Evolutionary conservation across 176 grass and related monocot species (phyloP).

Genomic region (Oryza australiensis): DNA sequence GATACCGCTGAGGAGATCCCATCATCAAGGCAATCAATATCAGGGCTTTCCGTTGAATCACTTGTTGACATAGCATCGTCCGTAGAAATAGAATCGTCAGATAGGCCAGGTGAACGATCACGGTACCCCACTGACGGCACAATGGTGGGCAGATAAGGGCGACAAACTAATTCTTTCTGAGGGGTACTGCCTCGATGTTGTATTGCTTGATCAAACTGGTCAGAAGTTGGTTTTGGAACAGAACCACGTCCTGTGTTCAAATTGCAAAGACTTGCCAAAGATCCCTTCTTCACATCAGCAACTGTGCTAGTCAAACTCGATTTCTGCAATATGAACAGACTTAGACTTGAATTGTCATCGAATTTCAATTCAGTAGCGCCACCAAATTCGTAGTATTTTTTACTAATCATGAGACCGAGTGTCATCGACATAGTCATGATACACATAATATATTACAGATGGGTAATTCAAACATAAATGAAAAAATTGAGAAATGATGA

Average conservation of each 20-base stretch:
- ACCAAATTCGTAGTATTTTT: background rate
- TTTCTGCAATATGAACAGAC: slow-evolving; percentile 27
- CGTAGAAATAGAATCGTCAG: slow-evolving; percentile 34
- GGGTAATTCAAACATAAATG: background rate
- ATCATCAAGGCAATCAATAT: slow-evolving; percentile 61
- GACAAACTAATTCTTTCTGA: slow-evolving; percentile 24
- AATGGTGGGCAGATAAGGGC: background rate
- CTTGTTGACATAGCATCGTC: slow-evolving; percentile 67
- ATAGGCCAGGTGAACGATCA: background rate
- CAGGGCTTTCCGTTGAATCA: slow-evolving; percentile 67
- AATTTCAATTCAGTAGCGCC: background rate
- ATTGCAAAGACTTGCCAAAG: slow-evolving; percentile 14
- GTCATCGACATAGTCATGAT: background rate
- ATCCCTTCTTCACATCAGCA: slow-evolving; percentile 37
- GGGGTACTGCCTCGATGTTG: slow-evolving; percentile 3
- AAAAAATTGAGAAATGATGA: background rate
- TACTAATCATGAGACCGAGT: background rate
- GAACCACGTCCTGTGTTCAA: background rate
- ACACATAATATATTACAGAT: background rate
- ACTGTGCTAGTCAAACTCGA: slow-evolving; percentile 1
- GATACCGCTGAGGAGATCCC: slow-evolving; percentile 39
- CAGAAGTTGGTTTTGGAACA: background rate
- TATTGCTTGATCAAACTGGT: slow-evolving; percentile 27
- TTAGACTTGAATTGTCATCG: background rate
- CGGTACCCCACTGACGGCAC: background rate